Percentiles rank a stretch among this genome's conserved stretches.
phyloP scores from a whole-genome alignment of 1,284 basidiomycete genomes.

The Afroboletus lepidellus region DNA sequence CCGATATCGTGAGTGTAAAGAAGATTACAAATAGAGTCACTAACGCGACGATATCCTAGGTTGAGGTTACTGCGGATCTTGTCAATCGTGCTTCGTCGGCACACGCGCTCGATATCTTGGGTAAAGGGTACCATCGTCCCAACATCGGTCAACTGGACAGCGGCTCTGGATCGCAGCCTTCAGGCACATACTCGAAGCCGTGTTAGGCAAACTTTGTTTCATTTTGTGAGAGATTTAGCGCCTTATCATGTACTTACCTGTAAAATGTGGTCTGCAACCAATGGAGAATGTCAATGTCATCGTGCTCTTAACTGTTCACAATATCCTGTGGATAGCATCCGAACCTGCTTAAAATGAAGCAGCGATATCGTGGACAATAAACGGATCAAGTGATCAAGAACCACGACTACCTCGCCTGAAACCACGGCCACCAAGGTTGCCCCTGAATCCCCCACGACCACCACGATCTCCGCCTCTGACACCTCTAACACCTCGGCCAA shows the following conservation, averaged over 20 bases:
- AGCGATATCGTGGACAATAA: too few relatives aligned
- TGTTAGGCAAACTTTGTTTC: slow-evolving; percentile 54
- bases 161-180: slow-evolving; percentile 45
- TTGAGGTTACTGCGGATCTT: slow-evolving; percentile 61
- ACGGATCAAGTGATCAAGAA: slow-evolving; percentile 32
- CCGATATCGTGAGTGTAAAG: slow-evolving; percentile 52
- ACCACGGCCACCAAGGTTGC: slow-evolving; percentile 41
- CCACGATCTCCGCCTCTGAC: slow-evolving; percentile 37
- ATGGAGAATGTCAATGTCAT: too few relatives aligned
- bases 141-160: slow-evolving; percentile 42
- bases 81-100: slow-evolving; percentile 42
- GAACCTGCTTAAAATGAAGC: too few relatives aligned
- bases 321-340: too few relatives aligned
- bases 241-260: too few relatives aligned
- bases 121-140: slow-evolving; percentile 25
- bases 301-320: too few relatives aligned
- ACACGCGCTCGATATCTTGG: slow-evolving; percentile 52
- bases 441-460: slow-evolving; percentile 43
- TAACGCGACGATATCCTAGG: slow-evolving; percentile 31
- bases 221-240: too few relatives aligned
- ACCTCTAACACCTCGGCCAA: slow-evolving; percentile 43
- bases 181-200: slow-evolving; percentile 65
- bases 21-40: background rate
- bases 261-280: background rate
- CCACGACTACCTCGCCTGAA: slow-evolving; percentile 49